Conservation (phyloP, 208 protist genomes). For the Wallacemonas collosoma region DNA sequence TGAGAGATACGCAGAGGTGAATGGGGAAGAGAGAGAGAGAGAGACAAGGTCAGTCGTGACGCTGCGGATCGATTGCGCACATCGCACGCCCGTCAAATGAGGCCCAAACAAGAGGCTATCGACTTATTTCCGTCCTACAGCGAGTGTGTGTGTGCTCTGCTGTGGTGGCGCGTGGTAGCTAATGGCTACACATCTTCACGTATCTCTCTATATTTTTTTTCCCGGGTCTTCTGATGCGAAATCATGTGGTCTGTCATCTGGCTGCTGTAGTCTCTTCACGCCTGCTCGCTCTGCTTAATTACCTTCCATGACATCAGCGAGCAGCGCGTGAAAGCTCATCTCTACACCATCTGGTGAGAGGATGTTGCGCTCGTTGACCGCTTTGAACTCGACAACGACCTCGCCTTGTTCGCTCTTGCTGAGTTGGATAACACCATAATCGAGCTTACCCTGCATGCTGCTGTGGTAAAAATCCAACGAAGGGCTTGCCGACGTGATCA, state of each 20-base stretch:
- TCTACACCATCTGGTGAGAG: slow-evolving; percentile 66
- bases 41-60: no score
- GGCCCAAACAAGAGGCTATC: no score
- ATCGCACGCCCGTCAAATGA: no score
- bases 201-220: no score
- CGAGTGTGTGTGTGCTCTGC: no score
- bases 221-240: no score
- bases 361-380: slow-evolving; percentile 55
- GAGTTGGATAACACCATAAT: slow-evolving; percentile 86
- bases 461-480: slow-evolving; percentile 25
- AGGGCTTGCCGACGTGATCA: neutral
- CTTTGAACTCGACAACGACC: slow-evolving; percentile 69
- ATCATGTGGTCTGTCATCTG: no score
- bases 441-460: slow-evolving; percentile 35
- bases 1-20: neutral
- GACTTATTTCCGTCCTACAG: no score
- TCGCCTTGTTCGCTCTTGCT: slow-evolving; percentile 65
- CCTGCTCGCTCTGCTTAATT: slow-evolving; percentile 18
- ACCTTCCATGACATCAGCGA: slow-evolving; percentile 70
- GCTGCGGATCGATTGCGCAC: no score
- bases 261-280: no score
- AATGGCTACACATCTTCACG: no score
- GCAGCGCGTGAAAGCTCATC: slow-evolving; percentile 50
- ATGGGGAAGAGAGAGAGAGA: neutral
- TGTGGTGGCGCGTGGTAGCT: no score